Evolutionary conservation across 2,329 filamentous ascomycete genomes (phyloP).

Genomic region (Tetracladium maxilliforme): DNA sequence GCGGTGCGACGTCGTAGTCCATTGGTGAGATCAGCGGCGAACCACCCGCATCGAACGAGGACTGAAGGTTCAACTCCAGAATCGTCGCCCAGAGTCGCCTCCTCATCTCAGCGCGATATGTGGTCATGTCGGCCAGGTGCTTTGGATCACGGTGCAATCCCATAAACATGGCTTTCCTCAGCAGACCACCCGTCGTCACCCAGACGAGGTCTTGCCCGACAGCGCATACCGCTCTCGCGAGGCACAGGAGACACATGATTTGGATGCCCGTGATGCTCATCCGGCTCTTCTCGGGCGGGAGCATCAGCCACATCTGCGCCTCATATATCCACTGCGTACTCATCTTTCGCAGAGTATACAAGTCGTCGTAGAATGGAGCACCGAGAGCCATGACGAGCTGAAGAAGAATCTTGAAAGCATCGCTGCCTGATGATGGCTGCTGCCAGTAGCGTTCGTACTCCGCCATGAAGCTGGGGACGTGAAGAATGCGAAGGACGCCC

Average conservation of each 20-base stretch:
- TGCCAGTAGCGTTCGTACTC: conserved; percentile 26
- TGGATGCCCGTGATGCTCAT: conserved; percentile 34
- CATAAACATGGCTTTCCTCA: conserved; percentile 41
- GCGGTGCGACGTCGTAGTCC: conserved; percentile 34
- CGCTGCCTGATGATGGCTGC: conserved; percentile 7
- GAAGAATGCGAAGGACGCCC: conserved; percentile 25
- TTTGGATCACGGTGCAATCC: conserved; percentile 42
- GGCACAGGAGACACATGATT: conserved; percentile 32
- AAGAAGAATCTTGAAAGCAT: conserved; percentile 7
- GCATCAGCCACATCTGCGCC: conserved; percentile 32
- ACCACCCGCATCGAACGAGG: conserved; percentile 32
- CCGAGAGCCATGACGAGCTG: conserved; percentile 11
- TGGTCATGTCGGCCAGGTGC: conserved; percentile 29
- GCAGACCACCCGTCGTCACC: conserved; percentile 31
- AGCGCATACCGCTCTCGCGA: conserved; percentile 30
- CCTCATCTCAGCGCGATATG: conserved; percentile 34
- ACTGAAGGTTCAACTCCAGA: conserved; percentile 36
- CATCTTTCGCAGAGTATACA: conserved; percentile 17
- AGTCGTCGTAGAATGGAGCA: conserved; percentile 6
- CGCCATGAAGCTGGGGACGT: conserved; percentile 27
- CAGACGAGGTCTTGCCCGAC: conserved; percentile 35
- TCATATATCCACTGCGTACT: conserved; percentile 36
- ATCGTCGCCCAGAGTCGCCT: conserved; percentile 41
- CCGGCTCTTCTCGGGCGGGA: conserved; percentile 29
- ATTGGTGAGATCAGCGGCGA: conserved; percentile 27